These are phyloP conservation scores for Colletotrichum musicola DNA, from an alignment of 2,329 filamentous ascomycete genomes.

Conservation along the genomic window DNA sequence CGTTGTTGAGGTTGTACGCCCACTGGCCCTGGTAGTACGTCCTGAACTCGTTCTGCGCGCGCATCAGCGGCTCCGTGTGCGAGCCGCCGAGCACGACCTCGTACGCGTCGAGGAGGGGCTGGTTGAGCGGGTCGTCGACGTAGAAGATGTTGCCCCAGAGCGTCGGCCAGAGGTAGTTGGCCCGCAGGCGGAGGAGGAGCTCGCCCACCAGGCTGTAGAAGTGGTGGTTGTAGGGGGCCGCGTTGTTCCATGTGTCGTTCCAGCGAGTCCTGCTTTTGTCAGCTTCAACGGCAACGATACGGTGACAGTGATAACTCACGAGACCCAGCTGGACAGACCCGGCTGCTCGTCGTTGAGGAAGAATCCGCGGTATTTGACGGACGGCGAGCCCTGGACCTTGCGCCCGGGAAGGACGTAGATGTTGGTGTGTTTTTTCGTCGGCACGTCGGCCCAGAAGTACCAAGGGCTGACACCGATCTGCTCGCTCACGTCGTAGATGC, in stretches of 20 bases:
- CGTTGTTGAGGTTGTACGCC: slow-evolving; percentile 78
- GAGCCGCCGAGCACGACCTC: slow-evolving; percentile 80
- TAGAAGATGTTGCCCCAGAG: slow-evolving; percentile 80
- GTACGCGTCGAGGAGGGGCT: slow-evolving; percentile 78
- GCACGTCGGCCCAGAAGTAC: slow-evolving; percentile 77
- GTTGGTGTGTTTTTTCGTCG: slow-evolving; percentile 60
- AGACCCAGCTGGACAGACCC: slow-evolving; percentile 75
- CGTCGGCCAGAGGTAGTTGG: slow-evolving; percentile 83
- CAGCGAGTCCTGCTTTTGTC: slow-evolving; percentile 48
- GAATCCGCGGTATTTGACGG: slow-evolving; percentile 76
- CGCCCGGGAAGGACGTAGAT: slow-evolving; percentile 68
- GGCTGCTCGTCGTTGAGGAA: slow-evolving; percentile 81
- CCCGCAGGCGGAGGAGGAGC: slow-evolving; percentile 75
- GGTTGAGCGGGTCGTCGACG: slow-evolving; percentile 76
- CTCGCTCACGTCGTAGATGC: slow-evolving; percentile 78
- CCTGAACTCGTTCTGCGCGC: slow-evolving; percentile 68
- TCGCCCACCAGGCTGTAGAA: slow-evolving; percentile 80
- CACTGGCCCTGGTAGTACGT: slow-evolving; percentile 71
- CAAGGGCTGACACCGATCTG: slow-evolving; percentile 80
- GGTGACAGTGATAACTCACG: slow-evolving; percentile 40
- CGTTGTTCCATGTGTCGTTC: slow-evolving; percentile 57
- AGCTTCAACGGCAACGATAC: not conserved
- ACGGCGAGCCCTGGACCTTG: slow-evolving; percentile 70
- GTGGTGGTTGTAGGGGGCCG: slow-evolving; percentile 64
- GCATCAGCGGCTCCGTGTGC: slow-evolving; percentile 80